phyloP scores from a whole-genome alignment of 73 alveolate genomes.

The Blepharisma japonicum region DNA sequence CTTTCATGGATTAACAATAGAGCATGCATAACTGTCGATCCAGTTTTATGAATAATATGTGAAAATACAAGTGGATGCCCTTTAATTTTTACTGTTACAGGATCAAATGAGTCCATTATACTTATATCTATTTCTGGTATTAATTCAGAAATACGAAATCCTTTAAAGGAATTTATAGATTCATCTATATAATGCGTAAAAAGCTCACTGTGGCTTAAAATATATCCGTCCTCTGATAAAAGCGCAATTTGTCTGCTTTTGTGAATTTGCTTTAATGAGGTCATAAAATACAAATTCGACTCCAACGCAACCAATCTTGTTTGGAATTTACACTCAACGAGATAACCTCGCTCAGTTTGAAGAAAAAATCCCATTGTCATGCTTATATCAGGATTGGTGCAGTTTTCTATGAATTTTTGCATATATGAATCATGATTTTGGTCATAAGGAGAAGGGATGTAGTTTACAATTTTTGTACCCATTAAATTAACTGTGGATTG shows the following conservation, averaged over 20 bases:
- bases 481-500: neutral
- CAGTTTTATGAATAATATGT: no score
- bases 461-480: neutral
- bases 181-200: neutral
- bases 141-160: no score
- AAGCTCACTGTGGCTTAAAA: neutral
- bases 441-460: slow-evolving; percentile 4
- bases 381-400: neutral
- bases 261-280: neutral
- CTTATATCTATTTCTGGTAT: no score
- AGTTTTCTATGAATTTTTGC: neutral
- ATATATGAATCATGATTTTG: neutral
- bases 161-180: no score
- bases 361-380: slow-evolving; percentile 17
- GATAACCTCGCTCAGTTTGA: neutral
- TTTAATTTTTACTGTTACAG: no score
- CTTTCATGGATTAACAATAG: no score
- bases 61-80: no score
- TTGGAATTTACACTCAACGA: neutral
- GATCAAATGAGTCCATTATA: no score
- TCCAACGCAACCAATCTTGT: neutral
- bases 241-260: neutral
- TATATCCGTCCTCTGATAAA: neutral
- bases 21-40: no score
- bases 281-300: neutral